Base-by-base conservation (phyloP, 2,329 filamentous ascomycete genomes). In the Purpureocillium takamizusanense region DNA sequence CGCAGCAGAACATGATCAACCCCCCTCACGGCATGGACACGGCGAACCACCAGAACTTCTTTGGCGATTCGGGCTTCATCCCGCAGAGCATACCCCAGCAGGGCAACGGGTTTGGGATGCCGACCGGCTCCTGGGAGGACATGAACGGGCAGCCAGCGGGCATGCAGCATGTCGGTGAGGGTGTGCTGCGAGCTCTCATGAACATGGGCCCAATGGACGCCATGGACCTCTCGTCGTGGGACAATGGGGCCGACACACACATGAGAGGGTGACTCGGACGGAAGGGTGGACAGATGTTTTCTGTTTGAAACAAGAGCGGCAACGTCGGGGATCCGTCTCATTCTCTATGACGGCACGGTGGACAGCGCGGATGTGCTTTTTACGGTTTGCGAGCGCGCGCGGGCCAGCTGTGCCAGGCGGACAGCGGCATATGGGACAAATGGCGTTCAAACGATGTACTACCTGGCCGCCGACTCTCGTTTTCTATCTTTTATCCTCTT, bases 151-250 rank as follows among this genome's bases (percentile, higher is more conserved):
- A 68, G 37, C 55, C 63, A 7, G 29, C 42, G 14, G 68, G 64
- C 8, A 70, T 77, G 60, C 70, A 71, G 15, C 72, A 72, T 5
- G 68, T 76, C 12, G 68, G 72, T 0, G 74, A 79, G 35, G 74
- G 74, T 0, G 67, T 80, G 32, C 55, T 80, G 34, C 62, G 72
- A 41, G 69, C 72, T 8, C 57, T 79, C 40, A 74, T 78, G 68
- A 71, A 68, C 39, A 69, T 78, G 61, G 70, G 70, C 7, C 65
- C 73, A 0, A 75, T 81, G 67, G 75, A 80, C 46, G 68, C 69
- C 10, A 76, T 81, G 70, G 74, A 76, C 46, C 56, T 73, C 41
- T 62, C 60, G 13, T 56, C 62, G 25, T 74, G 71, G 71, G 69
- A 71, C 41, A 46, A 54, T 17, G 52, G 49, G 7, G 53, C 57